Evolutionary conservation across 202 grass and related monocot genomes (phyloP), one percentile per base, ranked within the genome.

Genomic region (Panicum virgatum): DNA sequence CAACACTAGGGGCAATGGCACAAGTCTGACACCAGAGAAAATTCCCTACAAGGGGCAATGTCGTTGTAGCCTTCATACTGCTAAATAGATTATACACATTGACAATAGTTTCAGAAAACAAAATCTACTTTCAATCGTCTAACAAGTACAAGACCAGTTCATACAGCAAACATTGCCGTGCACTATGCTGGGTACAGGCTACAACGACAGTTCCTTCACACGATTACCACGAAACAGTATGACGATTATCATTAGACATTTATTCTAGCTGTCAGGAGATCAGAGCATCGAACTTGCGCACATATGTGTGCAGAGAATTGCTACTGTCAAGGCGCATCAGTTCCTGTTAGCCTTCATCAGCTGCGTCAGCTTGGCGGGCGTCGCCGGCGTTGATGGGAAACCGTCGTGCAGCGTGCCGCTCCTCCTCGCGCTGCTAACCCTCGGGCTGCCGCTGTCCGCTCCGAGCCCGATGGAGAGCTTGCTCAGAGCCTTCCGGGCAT

Each of bases 401-500:
- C 47, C 44, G 9, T 45, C 66, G 27, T 68, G 62, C 66, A 66
- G 20, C 48, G 69, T 84, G 62, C 48, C 66, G 15, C 37, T 83
- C 20, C 70, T 88, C 53, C 48, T 71, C 30, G 76, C 81, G 56
- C 84, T 42, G 43, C 66, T 34, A 61, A 53, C 64, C 51, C 82
- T 73, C 23, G 77, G 76, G 52, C 23, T 75, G 43, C 51, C 37
- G 18, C 79, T 46, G 66, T 77, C 84, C 13, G 60, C 37, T 75
- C 82, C 84, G 18, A 77, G 11, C 4, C 80, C 85, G 56, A 85
- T 83, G 56, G 88, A 77, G 15, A 94, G 84, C 85, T 88, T 92
- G 79, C 79, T 97, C 64, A 92, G 69, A 59, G 77, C 86, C 40
- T 88, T 82, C 65, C 87, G 80, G 2, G 84, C 91, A 27, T 81